Conservation (phyloP, 257 asterid genomes). For the Salvia splendens region DNA sequence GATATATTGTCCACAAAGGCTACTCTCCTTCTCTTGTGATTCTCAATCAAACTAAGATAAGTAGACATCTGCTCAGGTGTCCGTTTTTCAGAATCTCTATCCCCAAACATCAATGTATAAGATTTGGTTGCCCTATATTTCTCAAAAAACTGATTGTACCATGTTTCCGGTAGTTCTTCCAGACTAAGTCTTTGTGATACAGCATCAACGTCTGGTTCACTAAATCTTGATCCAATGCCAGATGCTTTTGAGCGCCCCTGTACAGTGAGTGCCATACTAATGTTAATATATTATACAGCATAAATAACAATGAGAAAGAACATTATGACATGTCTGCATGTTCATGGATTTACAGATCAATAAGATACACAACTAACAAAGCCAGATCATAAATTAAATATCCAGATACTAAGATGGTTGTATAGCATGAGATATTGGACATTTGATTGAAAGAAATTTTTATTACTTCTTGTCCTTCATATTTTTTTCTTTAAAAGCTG, state of each 20-base stretch:
- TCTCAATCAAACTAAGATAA: slow-evolving; percentile 78
- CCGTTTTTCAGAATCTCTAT: slow-evolving; percentile 80
- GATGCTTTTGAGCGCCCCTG: slow-evolving; percentile 61
- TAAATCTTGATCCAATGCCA: slow-evolving; percentile 62
- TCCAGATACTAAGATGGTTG: slow-evolving; percentile 6
- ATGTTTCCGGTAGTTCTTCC: slow-evolving; percentile 84
- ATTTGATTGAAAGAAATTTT: slow-evolving; percentile 14
- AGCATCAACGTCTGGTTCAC: slow-evolving; percentile 62
- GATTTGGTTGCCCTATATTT: slow-evolving; percentile 67
- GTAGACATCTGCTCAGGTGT: slow-evolving; percentile 87
- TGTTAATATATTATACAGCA: slow-evolving; percentile 23
- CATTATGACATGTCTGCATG: not conserved
- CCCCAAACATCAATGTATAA: slow-evolving; percentile 63
- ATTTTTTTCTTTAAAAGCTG: not conserved
- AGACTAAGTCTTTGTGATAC: slow-evolving; percentile 59
- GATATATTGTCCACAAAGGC: slow-evolving; percentile 60
- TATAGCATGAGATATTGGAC: slow-evolving; percentile 1
- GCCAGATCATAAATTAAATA: slow-evolving; percentile 7
- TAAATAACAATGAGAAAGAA: not conserved
- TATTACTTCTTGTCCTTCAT: not conserved
- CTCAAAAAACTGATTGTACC: slow-evolving; percentile 85
- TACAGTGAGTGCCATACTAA: slow-evolving; percentile 27
- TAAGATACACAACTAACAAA: slow-evolving; percentile 25
- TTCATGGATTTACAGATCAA: slow-evolving; percentile 20
- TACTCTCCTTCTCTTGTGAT: slow-evolving; percentile 79